Conservation (phyloP, 352 stramenopile species). For the Phytopythium chamaehyphon region DNA sequence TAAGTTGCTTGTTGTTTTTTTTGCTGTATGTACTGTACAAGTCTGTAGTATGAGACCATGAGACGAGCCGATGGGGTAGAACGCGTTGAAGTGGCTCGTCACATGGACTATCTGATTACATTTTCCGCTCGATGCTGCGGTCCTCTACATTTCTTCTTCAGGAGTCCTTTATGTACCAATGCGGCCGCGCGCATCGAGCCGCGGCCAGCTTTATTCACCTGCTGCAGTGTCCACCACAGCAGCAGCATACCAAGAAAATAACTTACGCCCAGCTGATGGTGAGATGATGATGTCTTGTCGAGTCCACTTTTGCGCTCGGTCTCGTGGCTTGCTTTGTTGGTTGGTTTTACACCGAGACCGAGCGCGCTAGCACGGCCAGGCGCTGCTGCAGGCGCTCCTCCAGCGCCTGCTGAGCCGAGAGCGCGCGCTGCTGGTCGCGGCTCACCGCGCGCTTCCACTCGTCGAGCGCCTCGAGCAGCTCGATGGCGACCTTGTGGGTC, state of each 20-base stretch:
- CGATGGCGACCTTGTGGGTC: constrained; percentile 69
- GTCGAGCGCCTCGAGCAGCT: constrained; percentile 70
- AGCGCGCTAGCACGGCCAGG: constrained; percentile 50
- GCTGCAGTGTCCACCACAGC: neutral
- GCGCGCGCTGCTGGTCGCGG: constrained; percentile 46
- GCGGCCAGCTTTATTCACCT: constrained; percentile 4
- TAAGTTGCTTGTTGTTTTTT: constrained; percentile 3
- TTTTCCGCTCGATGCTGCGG: no score
- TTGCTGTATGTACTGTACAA: neutral
- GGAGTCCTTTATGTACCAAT: no score
- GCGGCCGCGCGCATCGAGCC: no score
- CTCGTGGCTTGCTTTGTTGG: no score
- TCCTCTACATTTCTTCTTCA: no score
- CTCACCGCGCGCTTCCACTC: constrained; percentile 55
- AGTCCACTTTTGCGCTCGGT: no score
- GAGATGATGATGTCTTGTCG: no score
- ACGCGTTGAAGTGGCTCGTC: no score
- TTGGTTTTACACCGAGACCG: constrained; percentile 47
- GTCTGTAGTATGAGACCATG: neutral
- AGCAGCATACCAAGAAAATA: constrained; percentile 8
- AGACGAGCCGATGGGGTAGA: no score
- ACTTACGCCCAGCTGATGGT: constrained; percentile 5
- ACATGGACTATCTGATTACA: no score
- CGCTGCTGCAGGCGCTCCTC: constrained; percentile 64
- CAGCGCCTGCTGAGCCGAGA: constrained; percentile 38